Evolutionary conservation across 352 stramenopile genomes (phyloP).

Genomic region (Globisporangium barbulae): DNA sequence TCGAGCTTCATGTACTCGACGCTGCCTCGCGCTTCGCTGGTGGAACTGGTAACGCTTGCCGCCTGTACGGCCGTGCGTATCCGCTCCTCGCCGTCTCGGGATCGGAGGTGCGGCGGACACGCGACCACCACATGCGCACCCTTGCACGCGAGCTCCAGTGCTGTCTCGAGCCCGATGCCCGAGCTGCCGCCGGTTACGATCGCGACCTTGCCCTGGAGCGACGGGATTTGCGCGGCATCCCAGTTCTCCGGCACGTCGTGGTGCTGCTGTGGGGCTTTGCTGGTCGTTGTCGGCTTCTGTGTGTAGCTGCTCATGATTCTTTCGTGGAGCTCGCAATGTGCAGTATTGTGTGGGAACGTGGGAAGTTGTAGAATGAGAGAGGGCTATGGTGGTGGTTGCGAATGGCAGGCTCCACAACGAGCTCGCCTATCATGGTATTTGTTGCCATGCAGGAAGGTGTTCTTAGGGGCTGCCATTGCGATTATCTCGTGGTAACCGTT

Average conservation of each 20-base stretch:
- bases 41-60: constrained; percentile 14
- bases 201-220: constrained; percentile 23
- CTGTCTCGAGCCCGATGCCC: constrained; percentile 27
- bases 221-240: constrained; percentile 23
- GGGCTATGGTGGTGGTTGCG: too few species aligned
- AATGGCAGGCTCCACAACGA: too few species aligned
- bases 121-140: constrained; percentile 30
- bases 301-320: neutral
- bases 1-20: constrained; percentile 45
- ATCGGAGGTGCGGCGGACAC: constrained; percentile 13
- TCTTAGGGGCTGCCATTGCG: neutral
- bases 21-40: constrained; percentile 9
- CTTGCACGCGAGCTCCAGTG: constrained; percentile 25
- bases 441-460: too few species aligned
- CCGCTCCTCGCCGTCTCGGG: constrained; percentile 10
- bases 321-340: neutral
- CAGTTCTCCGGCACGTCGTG: constrained; percentile 14
- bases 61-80: constrained; percentile 9
- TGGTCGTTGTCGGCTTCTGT: neutral
- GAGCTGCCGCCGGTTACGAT: constrained; percentile 33
- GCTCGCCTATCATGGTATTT: too few species aligned
- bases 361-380: constrained; percentile 4
- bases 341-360: neutral
- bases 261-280: neutral
- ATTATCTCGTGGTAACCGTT: neutral